Conservation (phyloP, 225 moss, liverwort and hornwort species). For the Physcomitrellopsis africana region DNA sequence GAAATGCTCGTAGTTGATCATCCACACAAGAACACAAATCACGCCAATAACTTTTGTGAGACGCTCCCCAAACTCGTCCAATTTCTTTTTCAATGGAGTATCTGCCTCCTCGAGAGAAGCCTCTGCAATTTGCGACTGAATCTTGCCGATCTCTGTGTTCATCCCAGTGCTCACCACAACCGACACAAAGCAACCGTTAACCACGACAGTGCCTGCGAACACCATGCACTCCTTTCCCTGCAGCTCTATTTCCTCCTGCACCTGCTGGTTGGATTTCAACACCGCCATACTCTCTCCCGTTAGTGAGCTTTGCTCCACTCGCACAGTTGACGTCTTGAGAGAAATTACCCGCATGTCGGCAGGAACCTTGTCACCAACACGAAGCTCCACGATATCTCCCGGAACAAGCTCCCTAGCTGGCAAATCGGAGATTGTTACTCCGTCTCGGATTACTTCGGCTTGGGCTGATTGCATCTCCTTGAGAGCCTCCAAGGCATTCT, state of each 20-base stretch:
- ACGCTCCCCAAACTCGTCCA: conserved; percentile 89
- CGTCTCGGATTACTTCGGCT: conserved; percentile 73
- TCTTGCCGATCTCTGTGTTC: conserved; percentile 92
- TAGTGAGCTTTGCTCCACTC: conserved; percentile 86
- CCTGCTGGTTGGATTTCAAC: conserved; percentile 66
- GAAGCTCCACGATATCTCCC: conserved; percentile 87
- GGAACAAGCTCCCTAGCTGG: conserved; percentile 89
- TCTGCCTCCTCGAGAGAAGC: conserved; percentile 82
- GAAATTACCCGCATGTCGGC: conserved; percentile 83
- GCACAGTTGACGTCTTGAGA: conserved; percentile 82
- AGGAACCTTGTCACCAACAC: conserved; percentile 92
- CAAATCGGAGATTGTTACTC: conserved; percentile 61
- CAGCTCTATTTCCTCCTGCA: conserved; percentile 73
- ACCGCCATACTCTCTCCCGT: conserved; percentile 95
- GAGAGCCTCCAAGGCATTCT: conserved; percentile 84
- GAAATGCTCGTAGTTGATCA: conserved; percentile 91
- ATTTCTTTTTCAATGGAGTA: conserved; percentile 86
- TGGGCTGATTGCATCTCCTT: conserved; percentile 97
- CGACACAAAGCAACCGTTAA: conserved; percentile 84
- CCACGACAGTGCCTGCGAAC: conserved; percentile 84
- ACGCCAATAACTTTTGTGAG: conserved; percentile 86
- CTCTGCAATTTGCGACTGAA: conserved; percentile 90
- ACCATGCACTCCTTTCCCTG: conserved; percentile 93
- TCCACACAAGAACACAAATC: conserved; percentile 88
- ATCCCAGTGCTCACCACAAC: conserved; percentile 83